Conservation (phyloP, 768 basidiomycete genomes). For the Trametes punicea region DNA sequence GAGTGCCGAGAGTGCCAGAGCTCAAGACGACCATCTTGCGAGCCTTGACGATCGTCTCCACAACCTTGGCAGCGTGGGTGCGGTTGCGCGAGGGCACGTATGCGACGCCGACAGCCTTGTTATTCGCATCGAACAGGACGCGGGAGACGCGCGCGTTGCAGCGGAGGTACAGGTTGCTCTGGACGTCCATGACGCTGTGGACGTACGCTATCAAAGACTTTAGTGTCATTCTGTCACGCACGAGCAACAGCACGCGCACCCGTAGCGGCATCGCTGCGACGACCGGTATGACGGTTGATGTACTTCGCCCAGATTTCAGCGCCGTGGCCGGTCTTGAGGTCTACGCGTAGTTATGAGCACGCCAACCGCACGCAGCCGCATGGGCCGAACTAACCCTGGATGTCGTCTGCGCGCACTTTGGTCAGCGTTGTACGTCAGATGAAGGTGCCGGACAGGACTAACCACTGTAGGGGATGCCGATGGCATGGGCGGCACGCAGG, state of each 20-base stretch:
- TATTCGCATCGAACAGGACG: constrained; percentile 65
- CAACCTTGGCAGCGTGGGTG: constrained; percentile 44
- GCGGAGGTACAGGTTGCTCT: constrained; percentile 63
- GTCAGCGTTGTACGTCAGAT: not conserved
- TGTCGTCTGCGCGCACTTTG: constrained; percentile 44
- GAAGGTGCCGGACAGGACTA: constrained; percentile 20
- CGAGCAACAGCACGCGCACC: constrained; percentile 31
- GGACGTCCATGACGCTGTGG: constrained; percentile 67
- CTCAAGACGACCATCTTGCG: constrained; percentile 66
- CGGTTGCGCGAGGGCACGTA: constrained; percentile 66
- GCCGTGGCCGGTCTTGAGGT: constrained; percentile 55
- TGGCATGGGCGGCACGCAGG: constrained; percentile 55
- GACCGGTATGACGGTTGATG: constrained; percentile 69
- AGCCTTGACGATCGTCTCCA: constrained; percentile 63
- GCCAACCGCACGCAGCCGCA: not conserved
- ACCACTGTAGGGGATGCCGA: constrained; percentile 67
- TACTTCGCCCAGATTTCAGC: constrained; percentile 78
- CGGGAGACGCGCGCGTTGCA: constrained; percentile 64
- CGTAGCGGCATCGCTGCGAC: constrained; percentile 69
- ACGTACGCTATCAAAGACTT: constrained; percentile 46
- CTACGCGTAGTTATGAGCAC: constrained; percentile 27
- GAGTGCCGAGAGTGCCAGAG: constrained; percentile 66
- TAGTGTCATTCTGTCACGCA: not conserved
- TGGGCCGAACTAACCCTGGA: constrained; percentile 42
- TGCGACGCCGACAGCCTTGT: constrained; percentile 67